Evolutionary conservation across 768 basidiomycete species (phyloP).

Genomic region (Kwoniella bestiolae): DNA sequence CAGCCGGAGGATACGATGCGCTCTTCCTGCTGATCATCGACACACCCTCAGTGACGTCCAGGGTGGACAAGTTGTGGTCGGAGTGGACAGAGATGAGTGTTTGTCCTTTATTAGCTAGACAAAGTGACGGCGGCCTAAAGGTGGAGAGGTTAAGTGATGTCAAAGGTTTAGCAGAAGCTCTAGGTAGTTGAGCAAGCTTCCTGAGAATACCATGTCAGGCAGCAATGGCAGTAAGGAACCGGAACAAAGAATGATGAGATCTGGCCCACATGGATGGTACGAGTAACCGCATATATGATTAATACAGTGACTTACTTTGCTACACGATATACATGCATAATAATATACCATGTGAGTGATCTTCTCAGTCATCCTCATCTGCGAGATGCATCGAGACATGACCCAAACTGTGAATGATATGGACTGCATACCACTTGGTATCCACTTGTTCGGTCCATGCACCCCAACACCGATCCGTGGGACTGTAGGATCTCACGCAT

Average conservation of each 20-base stretch:
- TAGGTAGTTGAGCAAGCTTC: conserved; percentile 9
- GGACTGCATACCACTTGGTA: too few species aligned
- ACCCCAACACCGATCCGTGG: too few species aligned
- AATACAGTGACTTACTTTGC: neutral
- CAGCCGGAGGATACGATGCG: conserved; percentile 97
- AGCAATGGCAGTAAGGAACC: neutral
- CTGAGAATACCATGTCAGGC: too few species aligned
- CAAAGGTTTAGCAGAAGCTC: conserved; percentile 28
- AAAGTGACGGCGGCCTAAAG: conserved; percentile 50
- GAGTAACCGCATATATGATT: too few species aligned
- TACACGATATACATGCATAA: neutral
- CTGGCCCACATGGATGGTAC: neutral
- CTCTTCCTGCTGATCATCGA: conserved; percentile 85
- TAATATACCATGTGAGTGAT: neutral
- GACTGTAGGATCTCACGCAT: too few species aligned
- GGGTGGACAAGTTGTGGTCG: conserved; percentile 55
- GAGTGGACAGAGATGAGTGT: conserved; percentile 59
- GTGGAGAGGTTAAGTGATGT: conserved; percentile 23
- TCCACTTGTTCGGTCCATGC: too few species aligned
- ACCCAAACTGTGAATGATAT: too few species aligned
- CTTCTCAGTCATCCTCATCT: too few species aligned
- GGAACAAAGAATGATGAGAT: neutral
- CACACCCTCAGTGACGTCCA: conserved; percentile 57
- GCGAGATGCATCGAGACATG: too few species aligned
- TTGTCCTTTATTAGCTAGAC: conserved; percentile 53